Percentiles rank a stretch among this genome's conserved stretches.
These are phyloP conservation scores for Entophlyctis helioformis DNA, from an alignment of 192 early-diverging fungal species.

Conservation along the genomic window DNA sequence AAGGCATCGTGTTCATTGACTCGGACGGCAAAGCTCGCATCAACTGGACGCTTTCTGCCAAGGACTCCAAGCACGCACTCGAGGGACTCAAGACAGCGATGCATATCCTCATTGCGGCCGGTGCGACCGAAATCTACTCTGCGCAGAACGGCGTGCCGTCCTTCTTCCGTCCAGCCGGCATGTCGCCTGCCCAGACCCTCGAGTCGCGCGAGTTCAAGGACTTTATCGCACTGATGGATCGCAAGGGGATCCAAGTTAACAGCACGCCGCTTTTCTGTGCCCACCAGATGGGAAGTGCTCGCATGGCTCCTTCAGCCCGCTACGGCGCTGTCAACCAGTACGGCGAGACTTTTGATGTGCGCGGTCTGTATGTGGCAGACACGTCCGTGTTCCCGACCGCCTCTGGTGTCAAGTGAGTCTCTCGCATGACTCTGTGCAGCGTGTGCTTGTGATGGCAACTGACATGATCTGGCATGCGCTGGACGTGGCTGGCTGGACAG, in stretches of 20 bases:
- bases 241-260: conserved; percentile 11
- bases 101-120: conserved; percentile 47
- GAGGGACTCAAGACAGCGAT: conserved; percentile 30
- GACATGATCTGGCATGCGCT: neutral
- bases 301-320: conserved; percentile 48
- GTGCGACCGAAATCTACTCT: conserved; percentile 45
- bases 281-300: conserved; percentile 52
- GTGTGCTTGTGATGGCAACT: neutral
- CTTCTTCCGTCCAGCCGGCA: neutral
- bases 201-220: conserved; percentile 11
- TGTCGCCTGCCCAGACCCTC: neutral
- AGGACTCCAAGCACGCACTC: conserved; percentile 34
- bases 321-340: conserved; percentile 49
- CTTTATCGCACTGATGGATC: conserved; percentile 15
- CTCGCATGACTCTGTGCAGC: neutral
- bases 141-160: conserved; percentile 29
- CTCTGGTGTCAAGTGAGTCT: conserved; percentile 51
- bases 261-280: conserved; percentile 30
- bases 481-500: conserved; percentile 3
- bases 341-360: conserved; percentile 63
- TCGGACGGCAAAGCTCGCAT: conserved; percentile 23
- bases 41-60: conserved; percentile 35
- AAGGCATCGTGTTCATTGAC: conserved; percentile 30
- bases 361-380: conserved; percentile 60
- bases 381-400: conserved; percentile 66